Conservation (phyloP, 148 eudicot genomes). For the Pouteria glomerata region DNA sequence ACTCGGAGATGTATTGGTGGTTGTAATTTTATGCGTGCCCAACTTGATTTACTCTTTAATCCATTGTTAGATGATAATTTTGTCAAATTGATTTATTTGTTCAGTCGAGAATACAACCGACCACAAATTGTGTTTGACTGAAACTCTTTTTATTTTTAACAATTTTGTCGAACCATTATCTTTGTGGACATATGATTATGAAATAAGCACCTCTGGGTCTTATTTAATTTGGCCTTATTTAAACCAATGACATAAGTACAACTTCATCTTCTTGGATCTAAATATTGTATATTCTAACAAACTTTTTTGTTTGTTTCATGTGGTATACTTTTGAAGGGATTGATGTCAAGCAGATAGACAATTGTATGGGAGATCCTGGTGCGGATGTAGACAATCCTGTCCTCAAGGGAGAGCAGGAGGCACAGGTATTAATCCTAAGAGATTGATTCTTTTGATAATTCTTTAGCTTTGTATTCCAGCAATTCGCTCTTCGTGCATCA, state of each 20-base stretch:
- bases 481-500: not conserved
- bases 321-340: constrained; percentile 18
- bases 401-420: constrained; percentile 41
- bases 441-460: not conserved
- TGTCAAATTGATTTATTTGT: not conserved
- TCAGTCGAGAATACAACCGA: not conserved
- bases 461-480: not conserved
- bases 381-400: constrained; percentile 37
- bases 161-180: not conserved
- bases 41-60: constrained; percentile 4
- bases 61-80: not conserved
- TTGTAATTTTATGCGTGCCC: not conserved
- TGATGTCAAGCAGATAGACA: constrained; percentile 32
- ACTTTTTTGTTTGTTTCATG: not conserved
- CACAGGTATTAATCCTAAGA: constrained; percentile 23
- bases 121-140: not conserved
- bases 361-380: constrained; percentile 38
- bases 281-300: not conserved
- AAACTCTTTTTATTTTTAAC: not conserved
- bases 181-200: not conserved
- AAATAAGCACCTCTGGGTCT: not conserved
- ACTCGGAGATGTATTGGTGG: too few relatives aligned
- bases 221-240: not conserved
- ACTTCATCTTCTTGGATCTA: not conserved
- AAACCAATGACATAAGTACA: not conserved